phyloP scores from a whole-genome alignment of 306 rosid genomes.

The Abrus pulchellus region DNA sequence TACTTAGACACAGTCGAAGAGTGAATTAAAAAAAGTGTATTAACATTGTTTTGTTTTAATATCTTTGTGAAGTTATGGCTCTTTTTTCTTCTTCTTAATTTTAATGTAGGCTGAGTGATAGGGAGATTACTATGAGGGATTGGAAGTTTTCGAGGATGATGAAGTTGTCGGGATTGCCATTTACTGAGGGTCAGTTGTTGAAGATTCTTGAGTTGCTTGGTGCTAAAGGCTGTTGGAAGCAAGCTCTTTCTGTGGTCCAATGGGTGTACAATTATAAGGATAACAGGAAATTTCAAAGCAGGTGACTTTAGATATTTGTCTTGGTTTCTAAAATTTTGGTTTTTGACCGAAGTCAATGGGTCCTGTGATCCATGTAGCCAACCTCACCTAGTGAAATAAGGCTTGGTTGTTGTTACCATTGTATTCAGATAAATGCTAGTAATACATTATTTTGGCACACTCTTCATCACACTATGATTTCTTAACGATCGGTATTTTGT shows the following conservation, averaged over 20 bases:
- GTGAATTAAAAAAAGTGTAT: too few species aligned
- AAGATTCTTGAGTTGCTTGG: slow-evolving; percentile 75
- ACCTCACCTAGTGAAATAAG: too few species aligned
- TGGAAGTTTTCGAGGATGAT: slow-evolving; percentile 91
- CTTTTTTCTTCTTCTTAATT: not conserved
- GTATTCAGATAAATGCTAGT: too few species aligned
- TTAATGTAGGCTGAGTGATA: slow-evolving; percentile 71
- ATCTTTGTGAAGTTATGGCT: not conserved
- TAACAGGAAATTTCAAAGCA: slow-evolving; percentile 71
- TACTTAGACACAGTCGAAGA: too few species aligned
- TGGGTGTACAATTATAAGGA: slow-evolving; percentile 76
- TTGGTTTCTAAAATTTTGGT: not conserved
- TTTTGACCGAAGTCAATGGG: not conserved
- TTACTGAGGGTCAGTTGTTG: slow-evolving; percentile 80
- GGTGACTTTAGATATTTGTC: slow-evolving; percentile 51
- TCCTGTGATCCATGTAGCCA: too few species aligned
- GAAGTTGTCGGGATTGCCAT: slow-evolving; percentile 88
- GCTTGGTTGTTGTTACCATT: too few species aligned
- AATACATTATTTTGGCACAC: too few species aligned
- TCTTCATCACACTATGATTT: too few species aligned
- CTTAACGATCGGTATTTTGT: not conserved
- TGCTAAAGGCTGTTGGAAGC: slow-evolving; percentile 76
- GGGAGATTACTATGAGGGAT: slow-evolving; percentile 67
- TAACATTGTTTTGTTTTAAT: too few species aligned
- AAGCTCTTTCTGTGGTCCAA: slow-evolving; percentile 81